Evolutionary conservation across 345 rosid genomes (phyloP).

Genomic region (Hibiscus trionum): DNA sequence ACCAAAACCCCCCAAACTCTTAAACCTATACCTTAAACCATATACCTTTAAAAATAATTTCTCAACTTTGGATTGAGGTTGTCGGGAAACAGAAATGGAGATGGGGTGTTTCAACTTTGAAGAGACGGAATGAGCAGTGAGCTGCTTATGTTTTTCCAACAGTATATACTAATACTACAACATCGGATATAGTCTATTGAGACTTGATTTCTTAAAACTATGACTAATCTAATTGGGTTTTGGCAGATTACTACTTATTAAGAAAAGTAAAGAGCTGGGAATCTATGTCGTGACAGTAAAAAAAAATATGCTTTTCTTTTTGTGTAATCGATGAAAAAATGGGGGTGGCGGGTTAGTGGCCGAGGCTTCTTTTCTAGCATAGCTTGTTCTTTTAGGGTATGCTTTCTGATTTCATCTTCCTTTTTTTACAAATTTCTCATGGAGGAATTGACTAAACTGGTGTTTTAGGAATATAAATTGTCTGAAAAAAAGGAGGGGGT

Average conservation of each 20-base stretch:
- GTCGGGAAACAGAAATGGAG: background rate
- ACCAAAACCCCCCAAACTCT: no score
- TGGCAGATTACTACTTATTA: background rate
- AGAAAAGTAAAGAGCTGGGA: conserved; percentile 10
- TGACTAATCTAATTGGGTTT: conserved; percentile 22
- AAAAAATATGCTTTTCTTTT: conserved; percentile 24
- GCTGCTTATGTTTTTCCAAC: conserved; percentile 28
- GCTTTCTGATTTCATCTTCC: background rate
- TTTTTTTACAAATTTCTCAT: background rate
- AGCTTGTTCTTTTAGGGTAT: conserved; percentile 11
- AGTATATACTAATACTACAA: conserved; percentile 14
- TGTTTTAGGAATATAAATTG: conserved; percentile 19
- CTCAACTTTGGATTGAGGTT: background rate
- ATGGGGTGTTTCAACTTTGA: background rate
- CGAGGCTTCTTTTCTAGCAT: conserved; percentile 3
- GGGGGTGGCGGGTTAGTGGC: conserved; percentile 18
- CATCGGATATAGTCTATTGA: conserved; percentile 5
- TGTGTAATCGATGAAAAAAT: conserved; percentile 32
- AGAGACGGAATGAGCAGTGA: conserved; percentile 4
- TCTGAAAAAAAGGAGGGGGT: conserved; percentile 24
- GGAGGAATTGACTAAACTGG: conserved; percentile 15
- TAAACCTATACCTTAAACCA: no score
- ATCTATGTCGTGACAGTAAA: background rate
- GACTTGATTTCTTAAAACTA: conserved; percentile 18
- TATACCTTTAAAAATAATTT: no score